phyloP scores from a whole-genome alignment of 257 asterid species.

The Nicotiana tomentosiformis region DNA sequence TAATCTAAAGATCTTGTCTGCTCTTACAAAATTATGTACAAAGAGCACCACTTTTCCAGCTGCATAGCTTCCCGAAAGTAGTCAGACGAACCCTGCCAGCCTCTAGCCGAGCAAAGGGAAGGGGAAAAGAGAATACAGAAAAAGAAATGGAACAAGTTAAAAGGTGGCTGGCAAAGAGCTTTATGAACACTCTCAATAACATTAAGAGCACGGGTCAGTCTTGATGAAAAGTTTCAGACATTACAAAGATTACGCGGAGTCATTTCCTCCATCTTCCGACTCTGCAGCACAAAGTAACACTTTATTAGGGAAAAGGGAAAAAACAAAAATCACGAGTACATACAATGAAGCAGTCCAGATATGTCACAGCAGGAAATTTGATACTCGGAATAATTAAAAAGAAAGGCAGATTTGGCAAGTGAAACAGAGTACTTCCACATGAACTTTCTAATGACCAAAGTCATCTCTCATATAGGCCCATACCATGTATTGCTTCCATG shows the following conservation, averaged over 20 bases:
- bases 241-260: background rate
- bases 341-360: background rate
- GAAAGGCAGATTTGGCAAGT: background rate
- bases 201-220: background rate
- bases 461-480: background rate
- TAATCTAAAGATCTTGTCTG: background rate
- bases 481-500: slow-evolving; percentile 92
- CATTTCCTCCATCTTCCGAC: slow-evolving; percentile 8
- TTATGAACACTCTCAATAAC: background rate
- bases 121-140: background rate
- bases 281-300: slow-evolving; percentile 16
- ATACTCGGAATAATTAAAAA: too few species aligned
- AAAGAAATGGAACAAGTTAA: background rate
- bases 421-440: background rate
- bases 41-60: background rate
- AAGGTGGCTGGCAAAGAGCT: background rate
- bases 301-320: background rate
- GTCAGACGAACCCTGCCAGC: background rate
- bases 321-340: background rate
- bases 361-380: background rate
- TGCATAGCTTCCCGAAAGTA: background rate
- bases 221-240: background rate
- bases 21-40: background rate
- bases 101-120: background rate
- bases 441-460: background rate